Base-by-base conservation (phyloP, 2,329 filamentous ascomycete species). In the Microdochium trichocladiopsis region DNA sequence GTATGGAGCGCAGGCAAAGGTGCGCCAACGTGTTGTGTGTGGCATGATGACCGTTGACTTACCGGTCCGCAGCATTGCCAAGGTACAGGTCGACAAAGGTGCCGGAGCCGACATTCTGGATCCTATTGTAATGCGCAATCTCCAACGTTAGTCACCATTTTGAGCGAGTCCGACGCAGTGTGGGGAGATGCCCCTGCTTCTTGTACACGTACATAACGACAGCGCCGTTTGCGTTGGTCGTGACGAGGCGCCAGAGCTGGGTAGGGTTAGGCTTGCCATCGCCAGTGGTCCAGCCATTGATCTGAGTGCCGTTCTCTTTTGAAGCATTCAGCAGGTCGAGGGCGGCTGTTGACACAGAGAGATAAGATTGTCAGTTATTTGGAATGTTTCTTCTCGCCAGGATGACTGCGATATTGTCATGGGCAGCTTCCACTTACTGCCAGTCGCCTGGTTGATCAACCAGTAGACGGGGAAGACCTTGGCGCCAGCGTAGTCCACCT, bases 191-290 rank as follows among this genome's bases (percentile, higher is more conserved):
- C n/a, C n/a, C n/a, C n/a, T n/a, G n/a, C n/a, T n/a, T n/a, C n/a
- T n/a, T n/a, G 14, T 6, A 10, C 3, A 52, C 47, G 2, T 51
- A 53, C 53, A 45, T 45, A 22, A 52, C 45, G 8, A 55, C 51
- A n/a, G 25, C 41, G 41, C 41, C 48, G 4, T 25, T 22, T 25
- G 23, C 11, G 47, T 52, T 50, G 28, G 53, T 50, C 24, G 50
- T 48, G 51, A 55, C 48, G 22, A 55, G 18, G n/a, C 25, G 33
- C 53, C 53, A 55, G 25, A 52, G 48, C 49, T 55, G 53, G 18
- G 52, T 28, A 1, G 9, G 1, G 45, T 55, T 51, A n/a, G 18
- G 28, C 22, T 53, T 55, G 6, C 49, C n/a, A 5, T 23, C 23
- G 14, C 48, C 53, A 8, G 16, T 18, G 18, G 11, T 14, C 51